phyloP scores from a whole-genome alignment of 2,329 filamentous ascomycete genomes.

The Fusarium marasasianum region DNA sequence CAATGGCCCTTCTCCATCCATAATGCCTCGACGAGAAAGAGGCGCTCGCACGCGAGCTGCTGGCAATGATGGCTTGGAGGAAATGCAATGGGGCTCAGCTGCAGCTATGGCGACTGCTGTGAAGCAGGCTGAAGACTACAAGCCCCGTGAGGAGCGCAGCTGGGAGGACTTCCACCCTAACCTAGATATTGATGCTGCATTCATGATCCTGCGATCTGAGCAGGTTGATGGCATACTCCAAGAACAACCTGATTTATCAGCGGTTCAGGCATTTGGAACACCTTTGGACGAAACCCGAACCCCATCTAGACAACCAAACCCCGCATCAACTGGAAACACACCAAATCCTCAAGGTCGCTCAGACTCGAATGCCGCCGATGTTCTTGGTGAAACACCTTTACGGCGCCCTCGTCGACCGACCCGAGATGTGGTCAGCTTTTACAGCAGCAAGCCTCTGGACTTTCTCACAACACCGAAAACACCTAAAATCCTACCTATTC shows the following conservation, averaged over 20 bases:
- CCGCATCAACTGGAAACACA: constrained; percentile 54
- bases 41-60: constrained; percentile 64
- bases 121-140: constrained; percentile 94
- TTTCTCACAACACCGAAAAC: constrained; percentile 59
- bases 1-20: constrained; percentile 49
- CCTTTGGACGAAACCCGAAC: constrained; percentile 55
- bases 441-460: constrained; percentile 59
- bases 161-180: constrained; percentile 99
- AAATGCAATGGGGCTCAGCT: constrained; percentile 83
- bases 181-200: constrained; percentile 84
- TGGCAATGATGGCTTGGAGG: constrained; percentile 63
- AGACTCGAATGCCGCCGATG: constrained; percentile 47
- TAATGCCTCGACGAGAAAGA: constrained; percentile 65
- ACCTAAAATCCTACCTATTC: constrained; percentile 76
- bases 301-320: constrained; percentile 57
- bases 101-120: constrained; percentile 88
- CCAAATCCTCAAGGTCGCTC: constrained; percentile 50
- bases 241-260: constrained; percentile 51
- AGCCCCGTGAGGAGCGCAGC: constrained; percentile 92
- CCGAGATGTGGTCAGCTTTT: constrained; percentile 63
- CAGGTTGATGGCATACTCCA: constrained; percentile 80
- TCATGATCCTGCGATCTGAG: constrained; percentile 82
- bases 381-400: constrained; percentile 47
- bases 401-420: constrained; percentile 56
- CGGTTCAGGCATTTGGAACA: constrained; percentile 41